Evolutionary conservation across 345 rosid species (phyloP).

Genomic region (Salix koriyanagi): DNA sequence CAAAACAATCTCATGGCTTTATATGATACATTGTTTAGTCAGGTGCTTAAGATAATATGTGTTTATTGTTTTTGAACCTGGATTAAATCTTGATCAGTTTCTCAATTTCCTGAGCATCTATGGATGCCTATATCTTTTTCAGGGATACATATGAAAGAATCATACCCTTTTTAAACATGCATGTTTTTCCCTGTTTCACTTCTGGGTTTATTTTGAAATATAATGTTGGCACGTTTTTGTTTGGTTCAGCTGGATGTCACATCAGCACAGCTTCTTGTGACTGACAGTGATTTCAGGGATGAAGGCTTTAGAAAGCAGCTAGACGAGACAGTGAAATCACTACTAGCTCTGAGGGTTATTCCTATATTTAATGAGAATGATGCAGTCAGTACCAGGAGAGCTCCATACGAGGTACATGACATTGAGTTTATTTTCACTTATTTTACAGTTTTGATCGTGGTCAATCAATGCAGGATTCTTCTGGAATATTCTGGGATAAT

Average conservation of each 20-base stretch:
- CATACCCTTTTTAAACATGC: background rate
- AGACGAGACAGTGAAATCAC: constrained; percentile 64
- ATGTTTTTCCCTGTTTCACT: background rate
- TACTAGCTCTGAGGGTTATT: constrained; percentile 63
- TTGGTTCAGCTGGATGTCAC: constrained; percentile 81
- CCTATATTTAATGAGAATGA: constrained; percentile 98
- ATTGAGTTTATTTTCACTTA: background rate
- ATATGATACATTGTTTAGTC: constrained; percentile 80
- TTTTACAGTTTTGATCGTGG: constrained; percentile 1
- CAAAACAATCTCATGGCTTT: constrained; percentile 95
- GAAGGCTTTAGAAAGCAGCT: constrained; percentile 81
- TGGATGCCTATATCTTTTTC: background rate
- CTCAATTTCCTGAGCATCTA: background rate
- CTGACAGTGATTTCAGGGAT: constrained; percentile 80
- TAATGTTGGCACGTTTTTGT: constrained; percentile 9
- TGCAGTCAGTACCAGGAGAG: constrained; percentile 94
- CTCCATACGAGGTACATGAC: constrained; percentile 81
- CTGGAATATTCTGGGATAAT: constrained; percentile 99
- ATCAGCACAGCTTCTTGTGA: constrained; percentile 93
- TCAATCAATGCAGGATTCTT: constrained; percentile 67
- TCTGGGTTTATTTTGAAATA: background rate
- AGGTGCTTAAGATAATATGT: constrained; percentile 27
- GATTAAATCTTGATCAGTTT: background rate
- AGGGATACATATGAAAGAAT: background rate
- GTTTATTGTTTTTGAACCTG: background rate